Evolutionary conservation across 1,139 yeast genomes (phyloP).

Genomic region (Suhomyces maxii): DNA sequence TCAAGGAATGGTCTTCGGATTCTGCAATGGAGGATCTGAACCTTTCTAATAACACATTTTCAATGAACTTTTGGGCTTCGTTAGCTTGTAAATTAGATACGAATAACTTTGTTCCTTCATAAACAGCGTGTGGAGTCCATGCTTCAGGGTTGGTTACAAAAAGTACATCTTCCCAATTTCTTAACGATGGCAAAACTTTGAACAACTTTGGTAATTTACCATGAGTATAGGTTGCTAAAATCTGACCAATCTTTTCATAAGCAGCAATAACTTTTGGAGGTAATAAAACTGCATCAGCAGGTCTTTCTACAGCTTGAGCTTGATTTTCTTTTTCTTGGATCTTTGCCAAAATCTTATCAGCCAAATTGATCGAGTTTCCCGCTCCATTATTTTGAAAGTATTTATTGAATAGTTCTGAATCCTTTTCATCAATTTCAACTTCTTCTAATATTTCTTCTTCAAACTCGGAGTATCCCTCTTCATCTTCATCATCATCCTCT

Average conservation of each 20-base stretch:
- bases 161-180: slow-evolving; percentile 93
- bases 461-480: slow-evolving; percentile 52
- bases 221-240: slow-evolving; percentile 87
- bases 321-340: slow-evolving; percentile 68
- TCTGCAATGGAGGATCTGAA: slow-evolving; percentile 83
- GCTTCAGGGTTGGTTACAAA: slow-evolving; percentile 88
- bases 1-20: slow-evolving; percentile 65
- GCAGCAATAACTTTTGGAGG: slow-evolving; percentile 97
- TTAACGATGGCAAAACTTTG: slow-evolving; percentile 88
- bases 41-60: slow-evolving; percentile 73
- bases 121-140: slow-evolving; percentile 97
- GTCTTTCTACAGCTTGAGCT: slow-evolving; percentile 37
- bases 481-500: slow-evolving; percentile 34
- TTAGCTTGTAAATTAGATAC: slow-evolving; percentile 85
- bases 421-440: slow-evolving; percentile 65
- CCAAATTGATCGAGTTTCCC: slow-evolving; percentile 64
- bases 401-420: slow-evolving; percentile 68
- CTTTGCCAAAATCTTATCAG: slow-evolving; percentile 89
- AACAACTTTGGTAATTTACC: slow-evolving; percentile 94
- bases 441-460: slow-evolving; percentile 50
- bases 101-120: slow-evolving; percentile 91
- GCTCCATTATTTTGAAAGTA: slow-evolving; percentile 48
- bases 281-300: slow-evolving; percentile 61
- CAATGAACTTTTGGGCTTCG: slow-evolving; percentile 86
- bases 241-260: slow-evolving; percentile 85